Conservation (phyloP, 768 basidiomycete species). For the Suillus alpinus region DNA sequence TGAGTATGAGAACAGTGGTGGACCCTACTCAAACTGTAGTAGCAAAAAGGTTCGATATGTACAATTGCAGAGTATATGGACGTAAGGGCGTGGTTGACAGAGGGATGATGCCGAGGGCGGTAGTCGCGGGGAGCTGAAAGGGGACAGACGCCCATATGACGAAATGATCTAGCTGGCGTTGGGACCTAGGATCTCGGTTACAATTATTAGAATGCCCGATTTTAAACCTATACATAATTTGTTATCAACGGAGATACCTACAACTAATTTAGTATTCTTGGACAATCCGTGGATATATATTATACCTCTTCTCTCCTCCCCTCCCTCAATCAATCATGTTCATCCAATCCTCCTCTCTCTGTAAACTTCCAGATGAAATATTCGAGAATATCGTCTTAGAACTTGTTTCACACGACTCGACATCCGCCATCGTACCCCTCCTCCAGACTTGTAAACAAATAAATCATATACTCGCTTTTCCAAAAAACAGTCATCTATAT, state of each 20-base stretch:
- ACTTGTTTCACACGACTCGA: conserved; percentile 21
- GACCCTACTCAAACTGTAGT: too few species aligned
- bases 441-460: conserved; percentile 43
- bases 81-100: too few species aligned
- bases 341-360: conserved; percentile 21
- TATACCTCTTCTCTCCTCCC: conserved; percentile 4
- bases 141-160: neutral
- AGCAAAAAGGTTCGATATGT: conserved; percentile 1
- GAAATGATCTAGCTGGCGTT: neutral
- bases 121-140: neutral
- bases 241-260: neutral
- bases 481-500: conserved; percentile 38
- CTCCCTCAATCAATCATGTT: conserved; percentile 12
- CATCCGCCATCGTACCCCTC: conserved; percentile 45
- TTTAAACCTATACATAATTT: neutral
- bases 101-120: too few species aligned
- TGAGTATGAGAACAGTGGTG: neutral
- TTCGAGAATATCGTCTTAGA: conserved; percentile 52
- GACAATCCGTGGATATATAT: too few species aligned
- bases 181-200: neutral
- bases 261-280: too few species aligned
- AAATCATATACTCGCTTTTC: conserved; percentile 31
- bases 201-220: neutral
- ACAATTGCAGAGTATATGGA: neutral
- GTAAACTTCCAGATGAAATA: conserved; percentile 40